Evolutionary conservation across 371 early-diverging fungal genomes (phyloP), one percentile per base, ranked within the genome.

Genomic region (Mucor mucedo): DNA sequence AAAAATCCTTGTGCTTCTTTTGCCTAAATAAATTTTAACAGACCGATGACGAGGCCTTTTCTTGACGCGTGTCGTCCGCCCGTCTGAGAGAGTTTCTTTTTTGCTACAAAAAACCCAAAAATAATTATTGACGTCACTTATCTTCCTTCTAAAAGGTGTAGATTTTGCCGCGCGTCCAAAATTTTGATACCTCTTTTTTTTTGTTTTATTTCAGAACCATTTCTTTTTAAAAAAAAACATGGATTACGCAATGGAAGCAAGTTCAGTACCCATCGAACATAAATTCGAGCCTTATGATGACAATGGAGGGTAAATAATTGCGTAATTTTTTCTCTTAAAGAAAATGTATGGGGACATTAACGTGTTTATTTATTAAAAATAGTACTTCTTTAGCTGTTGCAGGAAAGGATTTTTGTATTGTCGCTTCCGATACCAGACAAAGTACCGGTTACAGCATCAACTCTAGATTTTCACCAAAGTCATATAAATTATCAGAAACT

Each of bases 341-440:
- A 44, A 42, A 39, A 39, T 32, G 32, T 14, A 62, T 27, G 21
- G 14, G 44, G 13, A 44, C 44, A 44, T 29, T 11, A 47, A 45
- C 45, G 32, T 41, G 27, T 44, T 50, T 50, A 11, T 29, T 7
- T 65, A 27, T 21, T 38, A 35, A 35, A 35, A 35, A 35, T 65
- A 94, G 99, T 39, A 98, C 99, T 8, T 84, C 94, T 64, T 73
- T 99, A 56, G 95, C 95, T 50, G 91, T 99, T 76, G 95, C 95
- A 44, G 98, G 98, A 49, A 84, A 91, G 41, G 98, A 99, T 82
- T 99, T 91, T 71, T 91, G 93, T 70, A 78, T 99, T 13, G 84
- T 99, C 35, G 99, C 98, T 29, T 90, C 94, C 28, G 99, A 99
- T 79, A 99, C 99, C 14, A 91, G 99, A 61, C 97, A 97, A 80